phyloP scores from a whole-genome alignment of 495 filamentous ascomycete genomes.

The Lasiosphaeria ovina region DNA sequence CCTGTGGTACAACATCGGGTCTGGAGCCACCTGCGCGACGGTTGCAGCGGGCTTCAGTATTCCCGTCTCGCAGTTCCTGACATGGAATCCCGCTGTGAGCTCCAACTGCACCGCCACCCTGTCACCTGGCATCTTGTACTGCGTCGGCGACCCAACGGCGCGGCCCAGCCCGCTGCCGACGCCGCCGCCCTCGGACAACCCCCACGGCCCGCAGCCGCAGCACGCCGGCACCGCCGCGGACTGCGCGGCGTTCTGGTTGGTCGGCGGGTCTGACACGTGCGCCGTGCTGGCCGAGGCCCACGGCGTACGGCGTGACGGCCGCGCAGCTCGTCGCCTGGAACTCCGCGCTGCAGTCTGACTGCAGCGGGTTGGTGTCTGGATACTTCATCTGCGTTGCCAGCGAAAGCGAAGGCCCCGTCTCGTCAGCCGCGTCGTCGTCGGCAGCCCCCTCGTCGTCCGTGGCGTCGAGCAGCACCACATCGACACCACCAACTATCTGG shows the following conservation, averaged over 20 bases:
- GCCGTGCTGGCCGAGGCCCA: slow-evolving; percentile 33
- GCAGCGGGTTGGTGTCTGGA: background rate
- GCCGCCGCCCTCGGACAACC: slow-evolving; percentile 1
- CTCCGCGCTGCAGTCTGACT: slow-evolving; percentile 18
- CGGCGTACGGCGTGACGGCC: slow-evolving; percentile 13
- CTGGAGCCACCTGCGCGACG: slow-evolving; percentile 15
- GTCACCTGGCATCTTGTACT: slow-evolving; percentile 5
- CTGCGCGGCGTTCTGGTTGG: background rate
- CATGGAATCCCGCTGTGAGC: slow-evolving; percentile 29
- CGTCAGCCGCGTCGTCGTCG: background rate
- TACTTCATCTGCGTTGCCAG: slow-evolving; percentile 3
- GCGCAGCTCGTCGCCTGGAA: slow-evolving; percentile 22
- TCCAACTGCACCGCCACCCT: background rate
- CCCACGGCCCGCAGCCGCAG: background rate
- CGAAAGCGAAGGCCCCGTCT: background rate
- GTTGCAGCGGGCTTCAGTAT: slow-evolving; percentile 12
- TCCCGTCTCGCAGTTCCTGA: slow-evolving; percentile 20
- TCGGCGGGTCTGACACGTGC: slow-evolving; percentile 24
- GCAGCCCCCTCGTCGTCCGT: background rate
- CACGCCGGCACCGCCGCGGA: background rate
- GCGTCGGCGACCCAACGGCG: slow-evolving; percentile 6
- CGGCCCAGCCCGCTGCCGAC: background rate
- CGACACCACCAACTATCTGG: background rate
- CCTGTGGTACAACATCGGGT: slow-evolving; percentile 17
- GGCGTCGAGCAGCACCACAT: background rate